Conservation (phyloP, 1,284 basidiomycete species). For the Puccinia horiana region DNA sequence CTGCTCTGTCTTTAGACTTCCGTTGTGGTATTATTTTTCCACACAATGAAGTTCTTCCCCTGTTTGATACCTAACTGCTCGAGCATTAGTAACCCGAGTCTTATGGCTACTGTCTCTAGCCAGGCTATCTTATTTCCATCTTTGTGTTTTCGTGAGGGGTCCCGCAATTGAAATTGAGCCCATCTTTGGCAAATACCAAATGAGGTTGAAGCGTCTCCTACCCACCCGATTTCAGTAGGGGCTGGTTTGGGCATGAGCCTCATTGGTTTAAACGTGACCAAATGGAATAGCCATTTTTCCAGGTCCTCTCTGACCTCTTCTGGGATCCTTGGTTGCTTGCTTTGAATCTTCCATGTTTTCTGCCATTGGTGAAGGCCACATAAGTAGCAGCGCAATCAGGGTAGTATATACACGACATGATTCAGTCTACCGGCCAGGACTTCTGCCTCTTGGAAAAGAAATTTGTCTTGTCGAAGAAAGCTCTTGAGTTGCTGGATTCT, state of each 20-base stretch:
- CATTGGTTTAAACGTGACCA: background rate
- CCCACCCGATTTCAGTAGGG: too few species aligned
- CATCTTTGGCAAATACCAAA: background rate
- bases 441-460: background rate
- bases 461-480: background rate
- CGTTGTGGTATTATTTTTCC: constrained; percentile 2
- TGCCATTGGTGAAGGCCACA: background rate
- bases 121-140: too few species aligned
- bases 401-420: background rate
- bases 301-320: background rate
- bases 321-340: background rate
- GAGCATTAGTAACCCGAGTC: background rate
- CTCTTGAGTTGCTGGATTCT: background rate
- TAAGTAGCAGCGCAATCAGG: background rate
- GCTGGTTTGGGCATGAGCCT: background rate
- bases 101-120: background rate
- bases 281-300: too few species aligned
- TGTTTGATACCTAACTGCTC: background rate
- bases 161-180: background rate
- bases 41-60: background rate
- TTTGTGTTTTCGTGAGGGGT: too few species aligned
- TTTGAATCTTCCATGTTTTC: background rate
- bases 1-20: background rate
- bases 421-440: background rate
- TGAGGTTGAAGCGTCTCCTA: background rate